Base-by-base conservation (phyloP, 164 flowering plant species). In the Vitis riparia region DNA sequence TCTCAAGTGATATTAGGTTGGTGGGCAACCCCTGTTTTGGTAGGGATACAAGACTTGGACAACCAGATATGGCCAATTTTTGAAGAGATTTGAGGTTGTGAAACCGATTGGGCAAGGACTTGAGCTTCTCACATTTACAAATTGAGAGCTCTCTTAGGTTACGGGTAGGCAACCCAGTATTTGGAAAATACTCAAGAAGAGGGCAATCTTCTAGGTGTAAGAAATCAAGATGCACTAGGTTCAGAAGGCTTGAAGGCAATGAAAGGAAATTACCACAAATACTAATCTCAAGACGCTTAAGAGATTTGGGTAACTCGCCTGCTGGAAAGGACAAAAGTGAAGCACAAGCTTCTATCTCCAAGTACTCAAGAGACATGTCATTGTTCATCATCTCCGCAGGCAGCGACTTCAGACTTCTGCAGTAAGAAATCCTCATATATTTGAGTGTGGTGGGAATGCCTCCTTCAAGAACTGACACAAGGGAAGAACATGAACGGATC, bases 301-400 rank as follows among this genome's bases (percentile, higher is more conserved):
- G 68, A 5, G 68, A n/a, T 8, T 11, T 51, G 6, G 79, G 73
- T 51, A 72, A 72, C 14, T 60, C 59, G 14, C 52, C 63, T 44
- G 16, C 19, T 4, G 73, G 62, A 59, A 74, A 76, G 14, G 63
- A 64, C 57, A 12, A 52, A 15, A 76, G 67, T 48, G 75, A 68
- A 48, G 53, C 16, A 53, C 79, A 76, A 2, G 53, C 60, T 19
- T 59, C 30, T 8, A 76, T 64, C 67, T 72, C 72, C 67, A 73
- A 58, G 16, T 14, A 58, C 15, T 56, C 58, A 37, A 74, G 72
- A 30, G 56, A 55, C 13, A 47, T 19, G 57, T 29, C 59, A 17
- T 30, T 60, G 37, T 53, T 49, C 53, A 68, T 63, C 72, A 73
- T 30, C 27, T 15, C 44, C 55, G 14, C 69, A 15, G 77, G 73